Evolutionary conservation across 2,329 filamentous ascomycete genomes (phyloP), one percentile per base, ranked within the genome.

Genomic region (Plectosphaerella plurivora): DNA sequence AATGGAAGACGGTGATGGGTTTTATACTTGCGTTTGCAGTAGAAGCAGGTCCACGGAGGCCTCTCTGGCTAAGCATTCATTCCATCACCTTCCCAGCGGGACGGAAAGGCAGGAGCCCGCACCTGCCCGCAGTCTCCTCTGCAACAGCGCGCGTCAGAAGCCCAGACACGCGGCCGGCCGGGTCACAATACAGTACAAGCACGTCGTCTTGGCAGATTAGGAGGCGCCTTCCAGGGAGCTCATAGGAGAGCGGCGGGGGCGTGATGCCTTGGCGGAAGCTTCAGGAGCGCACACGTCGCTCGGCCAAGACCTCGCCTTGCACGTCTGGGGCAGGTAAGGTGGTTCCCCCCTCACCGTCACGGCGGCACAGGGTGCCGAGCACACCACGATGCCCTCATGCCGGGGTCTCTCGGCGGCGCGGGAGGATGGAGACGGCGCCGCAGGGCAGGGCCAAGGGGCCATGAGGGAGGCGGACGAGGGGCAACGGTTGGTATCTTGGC

Each of bases 261-360:
- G 20, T 16, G 15, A 25, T 24, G 5, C 4, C 47, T 49, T 49
- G 47, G 47, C 46, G 33, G 33, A 37, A 36, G 46, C 46, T 37
- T 18, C 28, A 37, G 46, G 41, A 14, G 35, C 46, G 46, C 46
- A 35, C 46, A 48, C 46, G 46, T 48, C 36, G 46, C 46, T 16
- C 3, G 33, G 46, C 47, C 47, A 49, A 49, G 47, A 49, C 28
- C 28, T 33, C 28, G 28, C 28, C 28, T 33, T 33, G 28, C 28
- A 33, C 35, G 47, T 20, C 20, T n/a, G 18, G n/a, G 16, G n/a
- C 41, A 18, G 16, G 41, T 16, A 41, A 16, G 37, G 37, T 9
- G 37, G 37, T 16, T 15, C n/a, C n/a, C n/a, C 18, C n/a, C 15
- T 9, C 37, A 15, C 37, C 37, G 15, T 41, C 37, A 15, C 37